Percentiles rank a stretch among this genome's conserved stretches.
Conservation (phyloP, 805 yeast genomes). For the Brettanomyces custersianus region DNA sequence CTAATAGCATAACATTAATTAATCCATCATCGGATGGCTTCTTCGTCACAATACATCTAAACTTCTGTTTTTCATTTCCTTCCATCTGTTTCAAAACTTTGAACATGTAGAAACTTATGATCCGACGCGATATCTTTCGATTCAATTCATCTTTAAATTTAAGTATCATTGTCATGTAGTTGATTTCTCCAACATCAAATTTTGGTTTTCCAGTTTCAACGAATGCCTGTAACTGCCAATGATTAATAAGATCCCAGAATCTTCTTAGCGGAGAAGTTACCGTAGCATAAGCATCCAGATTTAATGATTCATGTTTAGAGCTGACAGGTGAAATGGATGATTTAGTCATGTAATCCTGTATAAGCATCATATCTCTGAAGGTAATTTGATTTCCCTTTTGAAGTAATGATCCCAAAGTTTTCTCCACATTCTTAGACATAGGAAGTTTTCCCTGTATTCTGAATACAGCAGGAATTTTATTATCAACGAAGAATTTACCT, state of each 20-base stretch:
- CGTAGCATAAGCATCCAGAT: slow-evolving; percentile 53
- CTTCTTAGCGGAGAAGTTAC: slow-evolving; percentile 88
- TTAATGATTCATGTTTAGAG: slow-evolving; percentile 50
- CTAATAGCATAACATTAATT: slow-evolving; percentile 20
- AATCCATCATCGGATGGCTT: slow-evolving; percentile 31
- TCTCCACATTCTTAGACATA: slow-evolving; percentile 12
- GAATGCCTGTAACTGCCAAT: slow-evolving; percentile 57
- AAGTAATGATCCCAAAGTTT: slow-evolving; percentile 14
- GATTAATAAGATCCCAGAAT: slow-evolving; percentile 71
- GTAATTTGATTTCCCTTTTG: slow-evolving; percentile 17
- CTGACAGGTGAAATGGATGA: slow-evolving; percentile 43
- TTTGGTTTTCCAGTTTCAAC: slow-evolving; percentile 21
- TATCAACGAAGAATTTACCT: slow-evolving; percentile 35
- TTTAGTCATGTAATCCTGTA: slow-evolving; percentile 39
- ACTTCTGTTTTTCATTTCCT: slow-evolving; percentile 23
- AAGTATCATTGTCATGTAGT: slow-evolving; percentile 32
- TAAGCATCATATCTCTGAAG: slow-evolving; percentile 32
- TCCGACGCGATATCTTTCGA: slow-evolving; percentile 17
- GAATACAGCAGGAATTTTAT: slow-evolving; percentile 46
- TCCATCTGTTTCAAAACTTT: slow-evolving; percentile 18
- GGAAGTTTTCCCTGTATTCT: slow-evolving; percentile 23
- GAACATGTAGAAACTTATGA: slow-evolving; percentile 22
- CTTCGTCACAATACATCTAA: slow-evolving; percentile 34
- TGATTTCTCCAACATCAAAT: slow-evolving; percentile 27
- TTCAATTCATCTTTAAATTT: slow-evolving; percentile 35